Base-by-base conservation (phyloP, 2,329 filamentous ascomycete genomes). In the Cladophialophora carrionii region DNA sequence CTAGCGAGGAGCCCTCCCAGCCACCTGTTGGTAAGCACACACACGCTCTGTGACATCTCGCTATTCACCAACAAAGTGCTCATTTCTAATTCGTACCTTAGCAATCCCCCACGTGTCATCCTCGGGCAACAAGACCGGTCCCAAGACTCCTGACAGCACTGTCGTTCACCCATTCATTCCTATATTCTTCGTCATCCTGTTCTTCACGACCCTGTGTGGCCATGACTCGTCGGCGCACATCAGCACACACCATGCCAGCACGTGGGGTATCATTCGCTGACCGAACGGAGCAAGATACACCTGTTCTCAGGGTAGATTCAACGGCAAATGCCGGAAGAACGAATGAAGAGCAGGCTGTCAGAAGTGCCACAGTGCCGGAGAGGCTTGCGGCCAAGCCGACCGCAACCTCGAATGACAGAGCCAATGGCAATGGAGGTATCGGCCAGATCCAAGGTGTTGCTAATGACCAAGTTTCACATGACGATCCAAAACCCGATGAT, bases 11-110 rank as follows among this genome's bases (percentile, higher is more conserved):
- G 34, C 32, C 24, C 29, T 14, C 55, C 3, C 61, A 34, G 55
- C 12, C 51, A 48, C 14, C 48, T 20, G n/a, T 34, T 31, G 48
- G 56, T 59, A 48, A 60, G 62, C n/a, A 53, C 32, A 43, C 29
- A 54, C 14, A 34, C 17, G 14, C 22, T 26, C 17, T 22, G 12
- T 20, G 22, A 31, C 52, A 29, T n/a, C 9, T 22, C 24, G 12
- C 24, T 20, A 29, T 26, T 3, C 8, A 24, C n/a, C 9, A 20
- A 51, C 24, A 54, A n/a, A 34, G 52, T 12, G 37, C 37, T 43
- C 29, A n/a, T 34, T 12, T 26, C 52, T 34, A 29, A 54, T 26
- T 5, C 24, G 7, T 54, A 10, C 51, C 17, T 54, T 54, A 54
- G 52, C 29, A 32, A 7, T 20, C 24, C 34, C 52, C n/a, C 52